phyloP scores from a whole-genome alignment of 495 filamentous ascomycete species.

The Emericellopsis terricola region DNA sequence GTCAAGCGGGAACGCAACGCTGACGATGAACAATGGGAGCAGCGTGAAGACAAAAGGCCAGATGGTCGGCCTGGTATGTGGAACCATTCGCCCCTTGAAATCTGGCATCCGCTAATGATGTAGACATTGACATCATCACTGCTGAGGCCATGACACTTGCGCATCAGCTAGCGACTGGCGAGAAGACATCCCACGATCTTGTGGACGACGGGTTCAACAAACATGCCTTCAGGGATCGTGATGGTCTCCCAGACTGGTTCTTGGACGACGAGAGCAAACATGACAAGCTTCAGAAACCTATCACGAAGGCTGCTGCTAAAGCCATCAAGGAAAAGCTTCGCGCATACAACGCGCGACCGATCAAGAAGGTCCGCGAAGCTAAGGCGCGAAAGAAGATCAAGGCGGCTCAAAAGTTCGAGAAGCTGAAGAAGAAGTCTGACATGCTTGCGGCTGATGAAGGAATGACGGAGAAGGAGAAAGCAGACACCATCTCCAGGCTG shows the following conservation, averaged over 20 bases:
- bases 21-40: conserved; percentile 48
- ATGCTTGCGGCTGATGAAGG: conserved; percentile 73
- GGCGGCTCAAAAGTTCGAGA: conserved; percentile 77
- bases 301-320: conserved; percentile 69
- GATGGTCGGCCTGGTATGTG: conserved; percentile 51
- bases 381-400: conserved; percentile 94
- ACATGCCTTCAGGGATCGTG: conserved; percentile 72
- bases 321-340: conserved; percentile 94
- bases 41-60: conserved; percentile 43
- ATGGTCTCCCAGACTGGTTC: conserved; percentile 97
- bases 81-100: too few relatives aligned
- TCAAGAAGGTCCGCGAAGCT: conserved; percentile 98
- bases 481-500: conserved; percentile 60
- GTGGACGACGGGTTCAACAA: conserved; percentile 90
- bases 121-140: conserved; percentile 95
- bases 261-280: conserved; percentile 79
- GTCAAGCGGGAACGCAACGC: conserved; percentile 30
- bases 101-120: background rate
- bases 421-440: conserved; percentile 86
- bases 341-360: conserved; percentile 86
- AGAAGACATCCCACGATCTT: conserved; percentile 58
- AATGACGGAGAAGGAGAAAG: conserved; percentile 89
- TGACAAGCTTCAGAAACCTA: conserved; percentile 68
- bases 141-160: conserved; percentile 98
- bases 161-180: conserved; percentile 72